A percentile compares a stretch with the other conserved stretches of the same genome.
These are phyloP conservation scores for Setaria viridis DNA, from an alignment of 202 grass and related monocot species.

Conservation along the genomic window DNA sequence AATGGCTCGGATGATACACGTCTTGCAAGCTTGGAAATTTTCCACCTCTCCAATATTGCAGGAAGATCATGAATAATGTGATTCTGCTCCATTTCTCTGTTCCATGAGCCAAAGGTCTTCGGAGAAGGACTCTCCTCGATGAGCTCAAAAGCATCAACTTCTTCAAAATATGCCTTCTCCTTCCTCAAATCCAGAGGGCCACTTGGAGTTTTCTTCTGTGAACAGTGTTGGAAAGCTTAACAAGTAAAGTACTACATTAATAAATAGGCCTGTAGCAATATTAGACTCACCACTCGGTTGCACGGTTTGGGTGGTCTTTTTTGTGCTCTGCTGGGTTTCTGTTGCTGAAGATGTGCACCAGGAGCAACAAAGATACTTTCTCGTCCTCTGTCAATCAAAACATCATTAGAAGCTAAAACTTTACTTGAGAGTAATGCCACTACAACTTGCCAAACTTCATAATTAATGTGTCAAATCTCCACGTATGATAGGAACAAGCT, in stretches of 20 bases:
- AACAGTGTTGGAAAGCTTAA: constrained; percentile 40
- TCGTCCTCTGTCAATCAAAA: constrained; percentile 72
- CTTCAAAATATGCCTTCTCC: constrained; percentile 87
- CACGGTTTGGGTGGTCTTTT: constrained; percentile 67
- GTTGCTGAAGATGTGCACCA: constrained; percentile 58
- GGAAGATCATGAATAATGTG: constrained; percentile 60
- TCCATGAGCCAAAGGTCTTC: constrained; percentile 72
- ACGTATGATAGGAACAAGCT: neutral
- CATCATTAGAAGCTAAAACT: constrained; percentile 18
- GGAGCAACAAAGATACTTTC: constrained; percentile 83
- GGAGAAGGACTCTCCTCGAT: constrained; percentile 90
- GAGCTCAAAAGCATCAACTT: constrained; percentile 84
- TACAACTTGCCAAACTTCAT: constrained; percentile 2
- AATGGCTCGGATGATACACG: constrained; percentile 39
- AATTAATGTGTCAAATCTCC: neutral
- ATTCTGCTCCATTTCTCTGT: constrained; percentile 49
- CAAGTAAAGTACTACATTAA: constrained; percentile 34
- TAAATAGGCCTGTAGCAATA: constrained; percentile 33
- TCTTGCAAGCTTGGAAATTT: constrained; percentile 70
- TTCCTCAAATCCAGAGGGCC: constrained; percentile 64
- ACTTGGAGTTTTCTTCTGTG: constrained; percentile 63
- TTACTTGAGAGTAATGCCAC: neutral
- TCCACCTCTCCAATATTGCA: constrained; percentile 82
- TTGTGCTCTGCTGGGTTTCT: constrained; percentile 55
- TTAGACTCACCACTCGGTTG: constrained; percentile 43